A percentile compares a stretch with the other conserved stretches of the same genome.
phyloP scores from a whole-genome alignment of 371 early-diverging fungal species.

The Mortierella sp. region DNA sequence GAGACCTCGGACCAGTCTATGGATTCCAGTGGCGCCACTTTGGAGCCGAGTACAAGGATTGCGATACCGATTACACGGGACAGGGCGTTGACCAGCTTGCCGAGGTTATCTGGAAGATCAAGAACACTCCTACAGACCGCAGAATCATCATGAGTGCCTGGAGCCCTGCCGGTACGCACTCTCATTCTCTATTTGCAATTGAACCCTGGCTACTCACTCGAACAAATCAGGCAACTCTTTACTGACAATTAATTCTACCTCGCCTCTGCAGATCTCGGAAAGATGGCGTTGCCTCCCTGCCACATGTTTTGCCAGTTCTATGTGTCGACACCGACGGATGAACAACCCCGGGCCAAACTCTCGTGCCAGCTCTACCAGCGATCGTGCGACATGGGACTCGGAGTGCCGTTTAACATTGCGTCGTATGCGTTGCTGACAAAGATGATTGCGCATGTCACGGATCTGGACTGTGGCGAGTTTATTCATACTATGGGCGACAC shows the following conservation, averaged over 20 bases:
- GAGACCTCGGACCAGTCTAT: conserved; percentile 99
- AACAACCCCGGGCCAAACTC: conserved; percentile 67
- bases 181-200: neutral
- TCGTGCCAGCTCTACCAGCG: conserved; percentile 99
- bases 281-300: conserved; percentile 98
- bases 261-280: conserved; percentile 66
- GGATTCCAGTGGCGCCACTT: conserved; percentile 99
- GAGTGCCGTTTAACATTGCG: conserved; percentile 99
- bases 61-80: conserved; percentile 92
- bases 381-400: conserved; percentile 99
- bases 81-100: conserved; percentile 97
- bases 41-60: conserved; percentile 94
- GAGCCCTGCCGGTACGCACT: conserved; percentile 93
- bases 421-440: conserved; percentile 96
- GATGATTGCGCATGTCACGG: conserved; percentile 95
- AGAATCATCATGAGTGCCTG: conserved; percentile 98
- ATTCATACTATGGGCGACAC: conserved; percentile 98
- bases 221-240: neutral
- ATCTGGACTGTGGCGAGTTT: conserved; percentile 91
- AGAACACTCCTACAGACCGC: conserved; percentile 90
- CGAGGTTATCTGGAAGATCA: conserved; percentile 91
- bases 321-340: conserved; percentile 75
- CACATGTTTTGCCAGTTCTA: conserved; percentile 97
- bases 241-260: neutral
- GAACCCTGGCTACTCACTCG: too few species aligned